Percentiles rank a stretch among this genome's conserved stretches.
Conservation (phyloP, 768 basidiomycete genomes). For the Mycena crocata region DNA sequence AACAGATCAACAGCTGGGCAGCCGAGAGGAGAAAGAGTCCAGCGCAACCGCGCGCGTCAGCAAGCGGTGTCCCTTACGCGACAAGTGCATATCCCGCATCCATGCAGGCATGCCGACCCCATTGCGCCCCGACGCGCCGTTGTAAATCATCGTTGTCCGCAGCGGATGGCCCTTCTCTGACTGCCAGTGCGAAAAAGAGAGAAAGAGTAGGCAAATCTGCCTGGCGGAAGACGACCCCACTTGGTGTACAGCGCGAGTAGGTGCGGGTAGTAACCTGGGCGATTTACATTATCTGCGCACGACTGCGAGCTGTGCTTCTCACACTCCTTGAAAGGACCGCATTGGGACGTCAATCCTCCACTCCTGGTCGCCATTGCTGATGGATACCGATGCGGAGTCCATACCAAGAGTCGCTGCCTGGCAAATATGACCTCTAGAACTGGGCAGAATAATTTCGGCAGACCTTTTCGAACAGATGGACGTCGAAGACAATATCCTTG, state of each 20-base stretch:
- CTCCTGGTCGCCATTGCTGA: constrained; percentile 50
- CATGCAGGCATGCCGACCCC: constrained; percentile 65
- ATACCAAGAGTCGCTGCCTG: constrained; percentile 72
- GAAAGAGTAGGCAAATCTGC: constrained; percentile 81
- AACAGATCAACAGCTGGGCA: constrained; percentile 57
- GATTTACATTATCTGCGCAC: constrained; percentile 3
- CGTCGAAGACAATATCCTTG: constrained; percentile 64
- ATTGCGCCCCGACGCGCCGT: constrained; percentile 66
- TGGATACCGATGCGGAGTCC: constrained; percentile 70
- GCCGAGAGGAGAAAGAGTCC: constrained; percentile 56
- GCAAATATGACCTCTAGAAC: not conserved
- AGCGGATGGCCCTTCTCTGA: constrained; percentile 31
- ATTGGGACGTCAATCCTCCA: constrained; percentile 83
- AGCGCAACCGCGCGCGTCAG: constrained; percentile 42
- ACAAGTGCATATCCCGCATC: constrained; percentile 38
- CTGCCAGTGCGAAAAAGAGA: constrained; percentile 58
- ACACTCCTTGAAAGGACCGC: constrained; percentile 86
- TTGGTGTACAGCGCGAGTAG: constrained; percentile 72
- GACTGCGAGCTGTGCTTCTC: constrained; percentile 28
- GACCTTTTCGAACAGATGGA: constrained; percentile 83
- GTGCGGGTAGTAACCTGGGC: constrained; percentile 79
- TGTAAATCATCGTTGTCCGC: constrained; percentile 68
- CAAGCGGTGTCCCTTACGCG: constrained; percentile 34
- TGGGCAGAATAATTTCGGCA: constrained; percentile 1
- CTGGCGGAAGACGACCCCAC: constrained; percentile 64